These are phyloP conservation scores for Penicillium turbatum DNA, from an alignment of 495 filamentous ascomycete species.

Conservation along the genomic window DNA sequence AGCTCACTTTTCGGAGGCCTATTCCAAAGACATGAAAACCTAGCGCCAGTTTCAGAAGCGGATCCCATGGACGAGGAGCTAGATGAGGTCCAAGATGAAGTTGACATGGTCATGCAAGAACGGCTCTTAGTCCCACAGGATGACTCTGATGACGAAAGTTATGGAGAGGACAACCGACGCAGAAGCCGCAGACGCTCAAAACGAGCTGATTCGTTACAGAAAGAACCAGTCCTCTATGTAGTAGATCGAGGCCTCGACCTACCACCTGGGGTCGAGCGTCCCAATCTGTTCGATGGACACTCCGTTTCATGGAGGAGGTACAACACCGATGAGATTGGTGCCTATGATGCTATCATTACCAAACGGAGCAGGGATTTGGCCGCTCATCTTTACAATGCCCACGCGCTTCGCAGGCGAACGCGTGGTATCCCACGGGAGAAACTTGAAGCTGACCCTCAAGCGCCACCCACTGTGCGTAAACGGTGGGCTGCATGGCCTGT, in stretches of 20 bases:
- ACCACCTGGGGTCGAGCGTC: constrained; percentile 32
- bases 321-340: constrained; percentile 55
- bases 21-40: constrained; percentile 22
- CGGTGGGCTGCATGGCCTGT: constrained; percentile 80
- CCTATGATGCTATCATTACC: constrained; percentile 54
- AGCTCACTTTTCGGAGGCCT: constrained; percentile 35
- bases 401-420: constrained; percentile 51
- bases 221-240: constrained; percentile 10
- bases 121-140: constrained; percentile 14
- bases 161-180: constrained; percentile 21
- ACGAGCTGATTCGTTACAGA: background rate
- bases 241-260: constrained; percentile 24
- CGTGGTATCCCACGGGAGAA: constrained; percentile 24
- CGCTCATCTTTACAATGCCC: constrained; percentile 72
- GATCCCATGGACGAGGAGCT: constrained; percentile 8
- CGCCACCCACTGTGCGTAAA: constrained; percentile 37
- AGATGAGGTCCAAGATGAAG: constrained; percentile 15
- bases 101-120: constrained; percentile 27
- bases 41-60: constrained; percentile 8
- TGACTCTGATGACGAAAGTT: constrained; percentile 26
- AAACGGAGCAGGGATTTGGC: constrained; percentile 58
- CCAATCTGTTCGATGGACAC: constrained; percentile 51
- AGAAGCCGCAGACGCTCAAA: background rate
- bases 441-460: constrained; percentile 24
- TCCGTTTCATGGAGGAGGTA: constrained; percentile 55